Evolutionary conservation across 345 rosid genomes (phyloP), one percentile per base, ranked within the genome.

Genomic region (Reutealis trisperma): DNA sequence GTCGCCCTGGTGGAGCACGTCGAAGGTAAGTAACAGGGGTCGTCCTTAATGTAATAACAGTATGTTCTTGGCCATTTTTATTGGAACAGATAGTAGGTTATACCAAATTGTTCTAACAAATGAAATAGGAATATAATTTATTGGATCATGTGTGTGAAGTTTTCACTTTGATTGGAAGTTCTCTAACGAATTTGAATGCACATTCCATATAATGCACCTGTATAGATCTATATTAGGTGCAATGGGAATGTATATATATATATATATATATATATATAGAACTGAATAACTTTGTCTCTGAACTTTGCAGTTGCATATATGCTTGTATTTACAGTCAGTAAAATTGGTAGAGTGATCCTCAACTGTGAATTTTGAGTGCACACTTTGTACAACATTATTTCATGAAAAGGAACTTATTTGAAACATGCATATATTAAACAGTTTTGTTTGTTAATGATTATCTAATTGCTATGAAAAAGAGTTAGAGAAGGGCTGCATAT

Each of bases 1-100:
- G 96, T 79, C 94, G 96, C 47, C 96, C 94, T 70, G 96, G 94
- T 78, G 96, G 96, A 77, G 90, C 92, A 71, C 94, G 96, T 60
- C 63, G 85, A 83, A 81, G 73, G 84, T 81, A 69, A 73, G 84
- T 62, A 62, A 15, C 9, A 32, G 37, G 37, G 37, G 37, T 3
- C 37, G 3, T 12, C 41, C 14, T 60, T 13, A 67, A 41, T 37
- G 25, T 32, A 2, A 34, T 34, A 34, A 34, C 37, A 18, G 21
- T 47, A 45, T 68, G 10, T 68, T 27, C 8, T 49, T 25, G 45
- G 25, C 52, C 12, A 0, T 70, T 69, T 18, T 70, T 52, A n/a
- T 32, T 19, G 11, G 3, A 37, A 15, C 42, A 34, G 32, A 58
- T 72, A 22, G 32, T 49, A 58, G 32, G 24, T 71, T 13, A 24